phyloP scores from a whole-genome alignment of 176 grass and related monocot species.

The Melocanna baccifera region DNA sequence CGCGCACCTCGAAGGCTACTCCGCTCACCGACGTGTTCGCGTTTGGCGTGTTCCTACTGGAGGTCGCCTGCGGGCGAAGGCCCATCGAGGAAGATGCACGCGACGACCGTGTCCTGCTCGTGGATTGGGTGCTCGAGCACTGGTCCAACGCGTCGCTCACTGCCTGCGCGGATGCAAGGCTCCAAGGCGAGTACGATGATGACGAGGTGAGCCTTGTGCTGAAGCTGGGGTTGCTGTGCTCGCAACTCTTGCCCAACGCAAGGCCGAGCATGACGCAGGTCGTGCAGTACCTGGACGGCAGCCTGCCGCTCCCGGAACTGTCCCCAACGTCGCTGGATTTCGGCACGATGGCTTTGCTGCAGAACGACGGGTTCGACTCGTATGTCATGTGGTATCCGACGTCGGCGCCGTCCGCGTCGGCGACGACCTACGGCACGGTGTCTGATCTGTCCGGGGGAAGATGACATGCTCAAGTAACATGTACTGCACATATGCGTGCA shows the following conservation, averaged over 20 bases:
- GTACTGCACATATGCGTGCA: too few relatives aligned
- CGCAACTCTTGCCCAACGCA: background rate
- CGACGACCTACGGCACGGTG: background rate
- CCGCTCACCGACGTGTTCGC: conserved; percentile 30
- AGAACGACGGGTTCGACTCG: background rate
- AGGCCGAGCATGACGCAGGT: conserved; percentile 19
- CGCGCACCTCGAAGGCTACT: conserved; percentile 14
- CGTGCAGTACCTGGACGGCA: conserved; percentile 19
- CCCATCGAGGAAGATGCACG: background rate
- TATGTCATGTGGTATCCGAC: background rate
- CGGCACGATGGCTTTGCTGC: background rate
- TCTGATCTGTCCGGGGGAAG: conserved; percentile 20
- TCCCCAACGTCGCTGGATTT: too few relatives aligned
- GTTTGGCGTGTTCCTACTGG: conserved; percentile 31
- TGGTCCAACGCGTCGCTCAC: background rate
- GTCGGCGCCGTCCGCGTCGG: background rate
- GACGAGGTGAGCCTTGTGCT: background rate
- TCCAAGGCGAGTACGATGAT: background rate
- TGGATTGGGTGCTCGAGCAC: conserved; percentile 12
- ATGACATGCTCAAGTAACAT: background rate
- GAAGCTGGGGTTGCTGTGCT: conserved; percentile 6
- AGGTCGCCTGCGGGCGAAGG: conserved; percentile 32
- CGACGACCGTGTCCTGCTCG: background rate
- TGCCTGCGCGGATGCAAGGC: background rate
- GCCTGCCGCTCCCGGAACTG: background rate